Base-by-base conservation (phyloP, 495 filamentous ascomycete species). In the Neurospora sp. region DNA sequence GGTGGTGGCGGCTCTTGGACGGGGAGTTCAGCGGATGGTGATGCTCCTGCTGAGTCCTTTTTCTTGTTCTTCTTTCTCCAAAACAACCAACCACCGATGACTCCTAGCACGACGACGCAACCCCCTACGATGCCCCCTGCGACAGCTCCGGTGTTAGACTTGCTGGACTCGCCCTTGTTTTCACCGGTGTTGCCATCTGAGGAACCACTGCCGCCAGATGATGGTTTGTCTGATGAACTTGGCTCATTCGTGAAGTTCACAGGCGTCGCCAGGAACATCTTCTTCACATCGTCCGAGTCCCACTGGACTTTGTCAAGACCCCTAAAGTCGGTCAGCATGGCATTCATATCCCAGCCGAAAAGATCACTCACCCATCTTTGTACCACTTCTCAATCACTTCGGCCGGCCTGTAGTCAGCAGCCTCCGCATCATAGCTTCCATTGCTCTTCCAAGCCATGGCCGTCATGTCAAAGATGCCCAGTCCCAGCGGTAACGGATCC, bases 391-490 rank as follows among this genome's bases (percentile, higher is more conserved):
- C 40, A 42, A 75, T 40, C 41, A 68, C n/a, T 20, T 20, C 42
- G 3, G 42, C 42, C 42, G 42, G 42, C 20, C 42, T 45, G 42
- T 45, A 45, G 8, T 45, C 42, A 1, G 42, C 42, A 1, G 42
- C 41, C 8, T 71, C 59, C 8, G 74, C 74, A 45, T 75, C 41
- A 39, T 74, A 75, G 16, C 68, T 39, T 17, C 73, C 72, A 8
- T 42, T 41, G 10, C 5, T 27, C 38, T 31, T 65, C 74, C 74
- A 75, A 12, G 42, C n/a, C 40, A 74, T n/a, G 37, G 31, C n/a
- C 9, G 70, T 61, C 74, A 75, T 72, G 39, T 75, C 74, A 41
- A 75, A 75, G 8, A 75, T 9, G 10, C 70, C 27, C 35, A 75
- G 42, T 3, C 74, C 74, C 41, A 74, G 61, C 7, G 69, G 22